Base-by-base conservation (phyloP, 1,284 basidiomycete genomes). In the Albatrellus sp. region DNA sequence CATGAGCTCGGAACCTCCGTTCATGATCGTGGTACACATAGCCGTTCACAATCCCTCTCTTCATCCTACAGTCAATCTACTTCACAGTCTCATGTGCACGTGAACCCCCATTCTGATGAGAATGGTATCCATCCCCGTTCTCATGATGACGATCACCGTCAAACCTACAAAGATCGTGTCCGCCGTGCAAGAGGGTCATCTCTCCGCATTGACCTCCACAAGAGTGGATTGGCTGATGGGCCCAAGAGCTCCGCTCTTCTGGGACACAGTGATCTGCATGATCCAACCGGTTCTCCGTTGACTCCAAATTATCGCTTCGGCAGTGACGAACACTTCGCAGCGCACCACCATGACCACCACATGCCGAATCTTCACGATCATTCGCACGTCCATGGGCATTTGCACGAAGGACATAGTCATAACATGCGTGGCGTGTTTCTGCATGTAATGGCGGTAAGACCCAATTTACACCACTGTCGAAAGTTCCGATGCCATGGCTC, bases 371-470 rank as follows among this genome's bases (percentile, higher is more conserved):
- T 71, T 40, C 75, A 80, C 52, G 68, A 71, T 50, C 76, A 80
- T 52, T 61, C 59, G 1, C 68, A 73, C 54, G 57, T 57, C 9
- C 72, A 71, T 53, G 61, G 61, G 16, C 70, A 77, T 44, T 65
- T 69, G 17, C 78, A 87, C 56, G 83, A 84, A 61, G 82, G 85
- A 0, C 90, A 94, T 57, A 91, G 87, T 60, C 91, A 98, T 63
- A 98, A 98, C 60, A 99, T 99, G 96, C 85, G 92, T 40, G 96
- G 96, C n/a, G 92, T 98, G 11, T 98, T 98, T 60, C 66, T 98
- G 48, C 85, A 89, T 58, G 86, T 89, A 40, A 85, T 89, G 84
- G 85, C 85, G 41, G 89, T 90, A 60, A 56, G 81, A 66, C 17
- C 19, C 31, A 7, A 24, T 20, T n/a, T 35, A 24, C 29, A 39